Evolutionary conservation across 140 eudicot species (phyloP).

Genomic region (Flaveria floridana): DNA sequence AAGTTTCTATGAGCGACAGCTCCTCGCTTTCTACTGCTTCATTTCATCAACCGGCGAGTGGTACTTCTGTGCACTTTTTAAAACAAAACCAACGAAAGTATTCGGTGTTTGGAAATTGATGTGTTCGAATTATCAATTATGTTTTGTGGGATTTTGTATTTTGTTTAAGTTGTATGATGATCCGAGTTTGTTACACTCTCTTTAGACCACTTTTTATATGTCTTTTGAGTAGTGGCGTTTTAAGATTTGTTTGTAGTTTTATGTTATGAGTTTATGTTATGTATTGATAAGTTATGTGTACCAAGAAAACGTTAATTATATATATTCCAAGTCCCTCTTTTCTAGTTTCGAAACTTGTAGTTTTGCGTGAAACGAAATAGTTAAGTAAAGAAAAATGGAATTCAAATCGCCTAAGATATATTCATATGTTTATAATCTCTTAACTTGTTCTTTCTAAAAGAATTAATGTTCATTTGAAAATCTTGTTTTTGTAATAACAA

Average conservation of each 20-base stretch:
- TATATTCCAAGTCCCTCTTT: background rate
- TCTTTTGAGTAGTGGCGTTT: slow-evolving; percentile 45
- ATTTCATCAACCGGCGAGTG: slow-evolving; percentile 26
- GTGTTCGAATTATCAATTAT: background rate
- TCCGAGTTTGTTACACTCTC: slow-evolving; percentile 35
- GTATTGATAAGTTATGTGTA: background rate
- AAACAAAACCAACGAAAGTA: slow-evolving; percentile 29
- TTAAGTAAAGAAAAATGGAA: background rate
- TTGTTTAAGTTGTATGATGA: slow-evolving; percentile 11
- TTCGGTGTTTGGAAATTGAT: slow-evolving; percentile 25
- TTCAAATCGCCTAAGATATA: background rate
- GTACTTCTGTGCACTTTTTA: background rate
- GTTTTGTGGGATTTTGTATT: slow-evolving; percentile 8
- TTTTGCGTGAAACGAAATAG: background rate
- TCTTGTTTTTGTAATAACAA: too few species aligned
- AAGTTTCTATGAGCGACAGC: slow-evolving; percentile 20
- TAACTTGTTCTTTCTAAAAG: too few species aligned
- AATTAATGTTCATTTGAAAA: too few species aligned
- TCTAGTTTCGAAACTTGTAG: background rate
- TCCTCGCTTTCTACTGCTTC: slow-evolving; percentile 24
- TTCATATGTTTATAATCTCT: background rate
- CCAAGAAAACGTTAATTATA: background rate
- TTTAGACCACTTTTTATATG: slow-evolving; percentile 33
- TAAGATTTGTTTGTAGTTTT: slow-evolving; percentile 16
- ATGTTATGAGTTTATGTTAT: background rate